Evolutionary conservation across 495 filamentous ascomycete genomes (phyloP).

Genomic region (Xylaria castorea): DNA sequence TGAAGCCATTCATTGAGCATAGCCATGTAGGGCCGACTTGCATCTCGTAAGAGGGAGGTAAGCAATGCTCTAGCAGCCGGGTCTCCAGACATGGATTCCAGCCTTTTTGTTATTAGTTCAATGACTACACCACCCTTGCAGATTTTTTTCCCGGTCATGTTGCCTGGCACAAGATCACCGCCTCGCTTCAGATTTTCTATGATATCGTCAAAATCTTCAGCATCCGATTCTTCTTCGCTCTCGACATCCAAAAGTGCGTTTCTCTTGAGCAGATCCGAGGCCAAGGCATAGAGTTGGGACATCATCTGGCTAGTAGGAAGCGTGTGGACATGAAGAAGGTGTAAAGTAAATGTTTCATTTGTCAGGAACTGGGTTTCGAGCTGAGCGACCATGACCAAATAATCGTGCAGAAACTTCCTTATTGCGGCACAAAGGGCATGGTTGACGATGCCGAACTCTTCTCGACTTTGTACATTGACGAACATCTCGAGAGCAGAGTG

Average conservation of each 20-base stretch:
- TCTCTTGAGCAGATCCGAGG: conserved; percentile 83
- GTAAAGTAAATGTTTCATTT: conserved; percentile 85
- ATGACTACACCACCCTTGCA: conserved; percentile 94
- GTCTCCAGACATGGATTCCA: conserved; percentile 90
- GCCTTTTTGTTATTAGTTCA: conserved; percentile 78
- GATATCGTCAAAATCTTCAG: conserved; percentile 70
- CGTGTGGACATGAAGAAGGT: conserved; percentile 89
- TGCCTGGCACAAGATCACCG: conserved; percentile 75
- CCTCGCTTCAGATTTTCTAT: conserved; percentile 91
- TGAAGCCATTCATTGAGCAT: conserved; percentile 99
- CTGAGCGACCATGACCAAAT: conserved; percentile 89
- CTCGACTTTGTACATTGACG: conserved; percentile 89
- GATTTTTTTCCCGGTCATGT: conserved; percentile 85
- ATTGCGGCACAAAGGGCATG: conserved; percentile 95
- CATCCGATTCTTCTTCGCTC: conserved; percentile 80
- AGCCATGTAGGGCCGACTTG: conserved; percentile 92
- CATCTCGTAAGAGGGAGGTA: conserved; percentile 81
- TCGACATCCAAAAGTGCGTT: conserved; percentile 90
- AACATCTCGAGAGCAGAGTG: conserved; percentile 90
- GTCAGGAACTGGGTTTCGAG: conserved; percentile 90
- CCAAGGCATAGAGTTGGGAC: conserved; percentile 83
- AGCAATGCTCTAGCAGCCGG: conserved; percentile 82
- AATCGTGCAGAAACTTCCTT: conserved; percentile 88
- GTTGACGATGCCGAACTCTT: conserved; percentile 94
- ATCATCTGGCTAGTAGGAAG: conserved; percentile 89